Evolutionary conservation across 2,329 filamentous ascomycete genomes (phyloP).

Genomic region (Cytospora chrysosperma): DNA sequence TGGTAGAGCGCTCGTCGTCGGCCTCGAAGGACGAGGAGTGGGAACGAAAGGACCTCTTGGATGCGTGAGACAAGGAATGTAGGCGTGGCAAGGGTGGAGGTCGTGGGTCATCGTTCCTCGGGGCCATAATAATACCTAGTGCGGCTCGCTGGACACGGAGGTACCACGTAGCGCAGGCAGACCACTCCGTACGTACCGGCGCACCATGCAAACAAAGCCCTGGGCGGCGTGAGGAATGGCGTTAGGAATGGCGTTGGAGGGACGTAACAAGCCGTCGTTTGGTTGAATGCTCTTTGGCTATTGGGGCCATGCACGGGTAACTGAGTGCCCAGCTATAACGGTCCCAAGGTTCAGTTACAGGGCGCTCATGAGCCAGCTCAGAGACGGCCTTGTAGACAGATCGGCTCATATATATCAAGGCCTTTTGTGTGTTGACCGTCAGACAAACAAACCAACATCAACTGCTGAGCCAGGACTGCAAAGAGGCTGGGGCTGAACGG

Average conservation of each 20-base stretch:
- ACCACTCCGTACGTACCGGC: neutral
- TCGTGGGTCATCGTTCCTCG: constrained; percentile 36
- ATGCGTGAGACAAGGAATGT: constrained; percentile 50
- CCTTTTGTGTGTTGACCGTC: no score
- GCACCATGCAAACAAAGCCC: constrained; percentile 5
- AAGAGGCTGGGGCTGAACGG: neutral
- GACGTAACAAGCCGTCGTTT: neutral
- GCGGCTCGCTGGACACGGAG: constrained; percentile 20
- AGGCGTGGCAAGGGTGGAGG: constrained; percentile 46
- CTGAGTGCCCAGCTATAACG: neutral
- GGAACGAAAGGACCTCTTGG: constrained; percentile 58
- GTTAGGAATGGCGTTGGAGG: neutral
- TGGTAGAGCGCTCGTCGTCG: constrained; percentile 65
- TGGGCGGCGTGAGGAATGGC: neutral
- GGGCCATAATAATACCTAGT: constrained; percentile 37
- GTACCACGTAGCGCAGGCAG: neutral
- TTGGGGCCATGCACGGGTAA: neutral
- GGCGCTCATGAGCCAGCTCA: neutral
- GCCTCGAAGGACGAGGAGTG: constrained; percentile 65
- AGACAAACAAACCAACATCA: no score
- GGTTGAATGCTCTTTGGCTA: neutral
- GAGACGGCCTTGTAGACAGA: neutral
- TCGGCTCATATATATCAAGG: no score
- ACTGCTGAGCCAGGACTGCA: neutral
- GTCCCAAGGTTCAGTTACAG: neutral